Base-by-base conservation (phyloP, 2,329 filamentous ascomycete genomes). In the Botryotinia globosa region DNA sequence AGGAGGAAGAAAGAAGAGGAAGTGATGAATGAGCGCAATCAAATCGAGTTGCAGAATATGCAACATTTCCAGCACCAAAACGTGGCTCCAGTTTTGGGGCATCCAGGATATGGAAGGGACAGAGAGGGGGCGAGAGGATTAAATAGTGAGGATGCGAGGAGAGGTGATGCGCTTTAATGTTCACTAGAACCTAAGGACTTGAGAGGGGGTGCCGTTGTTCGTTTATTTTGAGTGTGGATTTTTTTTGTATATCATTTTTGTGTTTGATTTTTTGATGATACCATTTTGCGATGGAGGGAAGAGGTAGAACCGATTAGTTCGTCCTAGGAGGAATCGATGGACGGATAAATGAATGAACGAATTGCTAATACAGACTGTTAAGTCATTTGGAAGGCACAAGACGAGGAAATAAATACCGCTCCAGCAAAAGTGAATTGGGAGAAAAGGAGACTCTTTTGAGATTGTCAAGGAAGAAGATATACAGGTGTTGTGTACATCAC, bases 21-120 rank as follows among this genome's bases (percentile, higher is more conserved):
- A 45, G 73, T 74, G 37, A 74, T 73, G 29, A 42, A 54, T 22
- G 76, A 77, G n/a, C 67, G 73, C 25, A 42, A 68, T 42, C 65
- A 56, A 37, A 77, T 79, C 42, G 77, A 79, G 74, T 69, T 79
- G 77, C 74, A 76, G 68, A 76, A 76, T 51, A 32, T 64, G 44
- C 62, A 74, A 6, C 20, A 25, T 51, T 75, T 78, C n/a, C 76
- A 79, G 74, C 69, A 77, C 75, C 74, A 75, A 64, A 76, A 76
- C 56, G 75, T 77, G 4, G 68, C 78, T 20, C 78, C 78, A 1
- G 75, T 79, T 1, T 66, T 80, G 22, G 66, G 74, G 29, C 78
- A 80, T 72, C 78, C 76, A 12, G 78, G 77, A 3, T 69, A 75
- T 69, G 79, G 78, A 37, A 73, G 76, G 51, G 65, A 14, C 10